Evolutionary conservation across 202 grass and related monocot species (phyloP), one percentile per base, ranked within the genome.

Genomic region (Elaeis oleifera): DNA sequence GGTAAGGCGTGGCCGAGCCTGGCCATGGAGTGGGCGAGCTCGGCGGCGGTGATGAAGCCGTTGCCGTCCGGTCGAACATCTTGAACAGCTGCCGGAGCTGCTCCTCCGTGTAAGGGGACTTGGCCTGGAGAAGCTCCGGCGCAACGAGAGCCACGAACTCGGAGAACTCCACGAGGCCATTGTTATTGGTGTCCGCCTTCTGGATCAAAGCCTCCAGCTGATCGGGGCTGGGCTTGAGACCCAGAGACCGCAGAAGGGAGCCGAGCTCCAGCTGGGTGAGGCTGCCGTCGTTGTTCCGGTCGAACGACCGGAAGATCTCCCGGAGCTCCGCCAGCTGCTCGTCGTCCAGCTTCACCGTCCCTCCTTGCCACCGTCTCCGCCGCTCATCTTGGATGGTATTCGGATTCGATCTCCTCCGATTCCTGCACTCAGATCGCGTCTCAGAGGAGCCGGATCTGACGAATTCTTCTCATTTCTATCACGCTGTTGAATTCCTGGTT

Each of bases 51-150:
- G 78, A 96, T 96, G 85, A 79, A 96, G 0, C 88, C 92, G 25
- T 97, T 91, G 53, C 92, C 88, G 57, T 89, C 88, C 88, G 79
- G 59, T 97, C 92, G 50, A 97, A 97, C 71, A 97, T 72, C 63
- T 60, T 11, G 69, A 97, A 89, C 26, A 97, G 71, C 54, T 55
- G 79, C 23, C 70, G 82, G 54, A 91, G 73, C 78, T 91, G 88
- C 71, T 85, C 77, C 68, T 97, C 79, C 17, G 84, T 88, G 79
- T 86, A 97, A 1, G 79, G 92, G 50, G 81, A 86, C 9, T 84
- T 74, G 36, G 84, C 78, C 13, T 69, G 56, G 39, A 97, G 68
- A 64, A 97, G 73, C n/a, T 91, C 82, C 7, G 87, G 87, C 0
- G 87, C 74, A 15, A 91, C 87, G 61, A 97, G 75, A 7, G 82